Evolutionary conservation across 495 filamentous ascomycete species (phyloP).

Genomic region (Cudoniella acicularis): DNA sequence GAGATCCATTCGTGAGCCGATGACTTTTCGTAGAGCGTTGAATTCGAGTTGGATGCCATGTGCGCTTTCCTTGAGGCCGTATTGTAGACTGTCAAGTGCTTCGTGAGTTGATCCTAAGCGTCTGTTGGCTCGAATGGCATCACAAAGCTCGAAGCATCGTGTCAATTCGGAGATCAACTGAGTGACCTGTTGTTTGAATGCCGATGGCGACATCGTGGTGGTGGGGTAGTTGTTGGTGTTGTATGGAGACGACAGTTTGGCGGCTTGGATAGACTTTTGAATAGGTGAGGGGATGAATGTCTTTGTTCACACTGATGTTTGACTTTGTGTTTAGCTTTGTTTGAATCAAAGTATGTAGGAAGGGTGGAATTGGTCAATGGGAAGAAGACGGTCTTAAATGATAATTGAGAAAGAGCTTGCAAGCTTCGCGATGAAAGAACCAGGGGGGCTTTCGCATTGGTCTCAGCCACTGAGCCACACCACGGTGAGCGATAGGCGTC

Average conservation of each 20-base stretch:
- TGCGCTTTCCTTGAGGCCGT: not conserved
- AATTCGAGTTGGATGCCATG: slow-evolving; percentile 8
- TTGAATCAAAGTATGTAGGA: not conserved
- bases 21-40: slow-evolving; percentile 6
- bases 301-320: not conserved
- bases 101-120: slow-evolving; percentile 5
- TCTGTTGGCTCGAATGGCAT: slow-evolving; percentile 9
- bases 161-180: not conserved
- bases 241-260: slow-evolving; percentile 13
- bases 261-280: not conserved
- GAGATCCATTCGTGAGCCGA: slow-evolving; percentile 18
- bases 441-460: not conserved
- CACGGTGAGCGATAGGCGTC: not conserved
- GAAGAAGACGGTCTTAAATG: not conserved
- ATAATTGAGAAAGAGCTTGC: not conserved
- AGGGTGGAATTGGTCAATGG: not conserved
- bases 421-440: not conserved
- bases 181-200: slow-evolving; percentile 15
- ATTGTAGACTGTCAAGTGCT: slow-evolving; percentile 12
- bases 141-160: slow-evolving; percentile 9
- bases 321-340: not conserved
- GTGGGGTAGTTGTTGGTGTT: not conserved
- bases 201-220: slow-evolving; percentile 14
- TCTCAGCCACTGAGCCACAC: not conserved
- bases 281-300: not conserved